These are phyloP conservation scores for Gossypium trilobum DNA, from an alignment of 441 rosid species.

Conservation along the genomic window DNA sequence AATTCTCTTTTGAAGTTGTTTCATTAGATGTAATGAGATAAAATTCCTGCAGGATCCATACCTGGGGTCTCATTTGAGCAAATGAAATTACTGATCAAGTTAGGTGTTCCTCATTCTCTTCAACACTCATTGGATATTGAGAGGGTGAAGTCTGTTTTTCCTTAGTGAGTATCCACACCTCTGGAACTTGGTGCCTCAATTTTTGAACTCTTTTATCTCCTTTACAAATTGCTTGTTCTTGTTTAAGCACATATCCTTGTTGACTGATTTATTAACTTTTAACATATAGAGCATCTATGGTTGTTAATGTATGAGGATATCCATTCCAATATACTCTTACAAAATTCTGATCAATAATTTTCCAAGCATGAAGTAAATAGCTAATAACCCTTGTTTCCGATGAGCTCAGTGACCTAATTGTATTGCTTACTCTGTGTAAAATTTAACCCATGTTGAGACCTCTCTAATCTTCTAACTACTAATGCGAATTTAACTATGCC, in stretches of 20 bases:
- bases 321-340: not conserved
- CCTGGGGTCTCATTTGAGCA: slow-evolving; percentile 75
- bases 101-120: slow-evolving; percentile 82
- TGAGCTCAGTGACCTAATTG: not conserved
- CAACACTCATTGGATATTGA: slow-evolving; percentile 61
- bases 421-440: not conserved
- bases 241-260: not conserved
- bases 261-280: not conserved
- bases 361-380: not conserved
- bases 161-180: slow-evolving; percentile 53
- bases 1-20: slow-evolving; percentile 7
- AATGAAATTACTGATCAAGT: slow-evolving; percentile 77
- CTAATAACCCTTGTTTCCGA: not conserved
- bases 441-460: not conserved
- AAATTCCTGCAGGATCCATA: slow-evolving; percentile 54
- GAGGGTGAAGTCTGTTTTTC: slow-evolving; percentile 75
- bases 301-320: not conserved
- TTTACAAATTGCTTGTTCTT: not conserved
- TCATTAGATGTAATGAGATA: not conserved
- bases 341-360: not conserved
- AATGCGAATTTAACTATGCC: not conserved
- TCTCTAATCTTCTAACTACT: not conserved
- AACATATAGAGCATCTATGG: not conserved
- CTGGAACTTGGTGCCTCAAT: not conserved
- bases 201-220: not conserved